Percentiles rank a stretch among this genome's conserved stretches.
phyloP scores from a whole-genome alignment of 768 basidiomycete species.

The Lactarius quietus region DNA sequence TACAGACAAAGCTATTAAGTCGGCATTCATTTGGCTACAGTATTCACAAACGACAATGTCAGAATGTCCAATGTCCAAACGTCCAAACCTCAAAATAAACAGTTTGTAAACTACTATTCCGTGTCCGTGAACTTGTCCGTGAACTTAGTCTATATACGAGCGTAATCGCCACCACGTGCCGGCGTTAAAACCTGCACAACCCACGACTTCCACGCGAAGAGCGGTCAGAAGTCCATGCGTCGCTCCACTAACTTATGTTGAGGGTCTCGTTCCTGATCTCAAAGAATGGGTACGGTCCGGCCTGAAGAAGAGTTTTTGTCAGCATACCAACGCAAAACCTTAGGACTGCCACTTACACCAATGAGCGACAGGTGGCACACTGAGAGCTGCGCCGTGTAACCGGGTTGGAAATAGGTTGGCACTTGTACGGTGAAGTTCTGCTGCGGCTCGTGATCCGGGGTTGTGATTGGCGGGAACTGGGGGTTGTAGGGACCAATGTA shows the following conservation, averaged over 20 bases:
- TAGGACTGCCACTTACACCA: conserved; percentile 13
- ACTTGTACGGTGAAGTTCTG: conserved; percentile 33
- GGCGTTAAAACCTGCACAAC: background rate
- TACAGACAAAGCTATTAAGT: background rate
- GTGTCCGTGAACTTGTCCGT: too few species aligned
- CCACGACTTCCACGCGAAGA: background rate
- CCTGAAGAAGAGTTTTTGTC: conserved; percentile 1
- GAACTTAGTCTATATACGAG: background rate
- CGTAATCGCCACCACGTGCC: background rate
- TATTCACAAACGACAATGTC: background rate
- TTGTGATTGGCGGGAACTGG: conserved; percentile 20
- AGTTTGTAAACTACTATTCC: background rate
- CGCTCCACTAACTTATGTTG: conserved; percentile 5
- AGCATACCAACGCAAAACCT: background rate
- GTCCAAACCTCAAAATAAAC: background rate
- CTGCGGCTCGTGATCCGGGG: conserved; percentile 26
- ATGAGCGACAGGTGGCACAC: conserved; percentile 18
- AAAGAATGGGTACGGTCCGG: conserved; percentile 4
- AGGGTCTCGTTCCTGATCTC: conserved; percentile 16
- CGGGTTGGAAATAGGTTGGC: conserved; percentile 8
- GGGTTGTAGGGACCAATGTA: conserved; percentile 34
- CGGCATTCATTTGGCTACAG: background rate
- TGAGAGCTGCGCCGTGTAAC: background rate
- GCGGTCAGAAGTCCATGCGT: background rate
- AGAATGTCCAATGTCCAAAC: background rate